Conservation (phyloP, 2,329 filamentous ascomycete genomes). For the Lecanicillium sp. region DNA sequence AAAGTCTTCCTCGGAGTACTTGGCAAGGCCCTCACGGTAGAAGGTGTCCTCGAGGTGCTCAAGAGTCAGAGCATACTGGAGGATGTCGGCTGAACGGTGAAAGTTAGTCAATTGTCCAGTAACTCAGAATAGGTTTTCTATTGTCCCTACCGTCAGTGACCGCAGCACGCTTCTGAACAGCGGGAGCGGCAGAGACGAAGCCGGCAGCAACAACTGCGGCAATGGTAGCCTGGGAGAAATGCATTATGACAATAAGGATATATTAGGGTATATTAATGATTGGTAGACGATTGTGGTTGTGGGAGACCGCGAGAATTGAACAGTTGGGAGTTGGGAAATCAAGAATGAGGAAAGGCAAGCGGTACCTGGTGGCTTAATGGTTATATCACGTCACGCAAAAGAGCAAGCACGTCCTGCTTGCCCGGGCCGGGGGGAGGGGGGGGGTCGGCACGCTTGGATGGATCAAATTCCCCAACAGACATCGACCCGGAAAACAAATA, state of each 20-base stretch:
- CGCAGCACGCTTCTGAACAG: conserved; percentile 10
- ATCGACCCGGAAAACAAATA: too few species aligned
- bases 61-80: conserved; percentile 51
- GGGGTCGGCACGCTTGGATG: background rate
- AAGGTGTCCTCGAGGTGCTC: conserved; percentile 69
- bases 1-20: conserved; percentile 59
- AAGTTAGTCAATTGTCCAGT: too few species aligned
- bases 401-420: too few species aligned
- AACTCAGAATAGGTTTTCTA: too few species aligned
- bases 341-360: background rate
- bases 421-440: too few species aligned
- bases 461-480: too few species aligned
- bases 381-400: too few species aligned
- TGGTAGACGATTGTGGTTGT: background rate
- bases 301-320: background rate
- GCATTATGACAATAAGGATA: conserved; percentile 6
- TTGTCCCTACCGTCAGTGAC: conserved; percentile 12
- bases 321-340: background rate
- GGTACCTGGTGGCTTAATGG: background rate
- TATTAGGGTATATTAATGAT: background rate
- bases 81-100: conserved; percentile 6
- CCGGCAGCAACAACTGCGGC: conserved; percentile 9
- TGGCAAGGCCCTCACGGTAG: conserved; percentile 62
- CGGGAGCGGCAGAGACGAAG: conserved; percentile 10
- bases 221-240: conserved; percentile 10